Evolutionary conservation across 371 early-diverging fungal genomes (phyloP).

Genomic region (Circinella minor): DNA sequence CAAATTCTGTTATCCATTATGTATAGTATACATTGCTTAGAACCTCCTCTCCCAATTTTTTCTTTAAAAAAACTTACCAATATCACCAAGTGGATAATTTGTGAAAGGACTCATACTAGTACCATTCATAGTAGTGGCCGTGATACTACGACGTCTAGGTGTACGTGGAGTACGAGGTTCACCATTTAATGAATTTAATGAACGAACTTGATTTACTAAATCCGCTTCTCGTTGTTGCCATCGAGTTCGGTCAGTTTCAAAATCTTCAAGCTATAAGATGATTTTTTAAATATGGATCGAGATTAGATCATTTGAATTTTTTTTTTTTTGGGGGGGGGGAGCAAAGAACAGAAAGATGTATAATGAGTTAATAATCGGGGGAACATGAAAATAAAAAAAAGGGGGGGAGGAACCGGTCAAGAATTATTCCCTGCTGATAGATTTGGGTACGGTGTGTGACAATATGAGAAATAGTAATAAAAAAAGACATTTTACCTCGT

Average conservation of each 20-base stretch:
- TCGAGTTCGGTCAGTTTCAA: conserved; percentile 44
- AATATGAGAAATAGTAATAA: neutral
- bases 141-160: conserved; percentile 47
- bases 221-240: conserved; percentile 58
- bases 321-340: neutral
- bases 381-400: neutral
- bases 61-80: conserved; percentile 22
- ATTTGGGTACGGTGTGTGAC: neutral
- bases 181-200: conserved; percentile 31
- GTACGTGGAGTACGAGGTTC: conserved; percentile 52
- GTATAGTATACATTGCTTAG: no score
- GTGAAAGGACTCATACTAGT: conserved; percentile 40
- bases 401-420: neutral
- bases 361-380: conserved; percentile 6
- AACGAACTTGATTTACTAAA: conserved; percentile 48
- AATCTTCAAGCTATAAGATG: conserved; percentile 39
- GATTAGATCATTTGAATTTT: neutral
- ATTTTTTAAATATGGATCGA: neutral
- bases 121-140: conserved; percentile 27
- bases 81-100: conserved; percentile 34
- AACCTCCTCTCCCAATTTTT: no score
- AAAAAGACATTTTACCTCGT: conserved; percentile 30
- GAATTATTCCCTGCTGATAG: no score
- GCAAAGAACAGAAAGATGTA: conserved; percentile 34
- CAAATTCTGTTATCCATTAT: no score